These are phyloP conservation scores for Beauveria sp. DNA, from an alignment of 2,329 filamentous ascomycete species.

Conservation along the genomic window DNA sequence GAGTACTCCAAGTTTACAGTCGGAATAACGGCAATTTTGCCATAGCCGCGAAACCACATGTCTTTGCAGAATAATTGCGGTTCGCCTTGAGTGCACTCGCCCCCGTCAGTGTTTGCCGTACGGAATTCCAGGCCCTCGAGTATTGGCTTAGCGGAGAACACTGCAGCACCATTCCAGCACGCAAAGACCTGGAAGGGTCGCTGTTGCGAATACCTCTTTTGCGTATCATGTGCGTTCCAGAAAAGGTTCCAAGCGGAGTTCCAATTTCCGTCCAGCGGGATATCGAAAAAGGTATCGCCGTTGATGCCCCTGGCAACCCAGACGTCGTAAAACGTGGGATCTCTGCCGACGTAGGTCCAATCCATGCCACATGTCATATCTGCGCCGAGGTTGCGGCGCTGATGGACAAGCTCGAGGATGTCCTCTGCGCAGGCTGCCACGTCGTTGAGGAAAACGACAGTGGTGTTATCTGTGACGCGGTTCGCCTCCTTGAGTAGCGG, in stretches of 20 bases:
- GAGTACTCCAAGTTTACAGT: conserved; percentile 48
- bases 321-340: conserved; percentile 49
- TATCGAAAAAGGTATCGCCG: conserved; percentile 48
- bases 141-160: conserved; percentile 40
- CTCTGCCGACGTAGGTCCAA: conserved; percentile 38
- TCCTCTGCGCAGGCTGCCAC: conserved; percentile 46
- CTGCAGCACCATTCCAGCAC: conserved; percentile 52
- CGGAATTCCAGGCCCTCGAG: conserved; percentile 39
- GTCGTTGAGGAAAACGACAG: conserved; percentile 47
- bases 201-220: conserved; percentile 23
- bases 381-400: conserved; percentile 36
- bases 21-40: conserved; percentile 48
- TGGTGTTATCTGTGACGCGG: conserved; percentile 27
- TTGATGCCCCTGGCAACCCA: conserved; percentile 46
- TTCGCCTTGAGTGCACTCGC: conserved; percentile 42
- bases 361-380: conserved; percentile 54
- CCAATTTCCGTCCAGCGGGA: conserved; percentile 43
- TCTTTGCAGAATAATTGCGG: conserved; percentile 51
- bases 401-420: conserved; percentile 47
- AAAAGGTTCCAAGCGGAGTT: conserved; percentile 42
- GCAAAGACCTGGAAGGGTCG: conserved; percentile 52
- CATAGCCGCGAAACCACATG: conserved; percentile 41
- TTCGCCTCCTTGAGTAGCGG: conserved; percentile 30
- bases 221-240: conserved; percentile 36
- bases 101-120: conserved; percentile 13